These are phyloP conservation scores for Aspergillus fructus DNA, from an alignment of 2,329 filamentous ascomycete species.

Conservation along the genomic window DNA sequence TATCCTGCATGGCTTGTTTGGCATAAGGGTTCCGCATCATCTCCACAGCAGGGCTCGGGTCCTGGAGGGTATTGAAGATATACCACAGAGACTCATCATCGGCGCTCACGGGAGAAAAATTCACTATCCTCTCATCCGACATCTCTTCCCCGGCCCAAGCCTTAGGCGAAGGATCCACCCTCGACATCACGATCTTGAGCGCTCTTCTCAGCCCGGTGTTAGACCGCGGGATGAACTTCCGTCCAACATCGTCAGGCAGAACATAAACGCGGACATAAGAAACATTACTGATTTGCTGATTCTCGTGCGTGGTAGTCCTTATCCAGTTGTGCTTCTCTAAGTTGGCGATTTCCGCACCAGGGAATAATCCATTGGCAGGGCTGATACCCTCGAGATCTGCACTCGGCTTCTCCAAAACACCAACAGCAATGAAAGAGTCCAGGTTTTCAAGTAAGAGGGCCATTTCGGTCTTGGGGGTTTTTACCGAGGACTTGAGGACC, in stretches of 20 bases:
- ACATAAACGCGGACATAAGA: conserved; percentile 38
- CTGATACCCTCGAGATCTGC: not conserved
- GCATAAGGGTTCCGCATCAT: conserved; percentile 33
- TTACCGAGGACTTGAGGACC: not conserved
- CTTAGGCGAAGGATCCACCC: conserved; percentile 37
- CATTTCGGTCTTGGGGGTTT: conserved; percentile 6
- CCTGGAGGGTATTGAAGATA: conserved; percentile 50
- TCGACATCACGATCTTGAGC: conserved; percentile 41
- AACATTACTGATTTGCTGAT: conserved; percentile 15
- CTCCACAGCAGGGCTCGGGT: conserved; percentile 37
- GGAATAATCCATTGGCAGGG: conserved; percentile 13
- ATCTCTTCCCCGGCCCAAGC: conserved; percentile 38
- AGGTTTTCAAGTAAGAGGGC: conserved; percentile 13
- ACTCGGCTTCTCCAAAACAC: conserved; percentile 25
- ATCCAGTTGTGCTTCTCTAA: conserved; percentile 40
- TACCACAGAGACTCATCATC: conserved; percentile 50
- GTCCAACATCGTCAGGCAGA: conserved; percentile 41
- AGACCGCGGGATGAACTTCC: conserved; percentile 33
- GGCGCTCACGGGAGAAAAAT: conserved; percentile 15
- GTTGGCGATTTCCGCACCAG: conserved; percentile 21
- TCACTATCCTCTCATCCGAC: conserved; percentile 4
- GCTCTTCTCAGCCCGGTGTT: conserved; percentile 33
- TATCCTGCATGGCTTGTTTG: conserved; percentile 35
- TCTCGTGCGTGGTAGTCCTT: conserved; percentile 22
- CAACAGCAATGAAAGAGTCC: conserved; percentile 32